Evolutionary conservation across 495 filamentous ascomycete species (phyloP).

Genomic region (Annulohypoxylon bovei): DNA sequence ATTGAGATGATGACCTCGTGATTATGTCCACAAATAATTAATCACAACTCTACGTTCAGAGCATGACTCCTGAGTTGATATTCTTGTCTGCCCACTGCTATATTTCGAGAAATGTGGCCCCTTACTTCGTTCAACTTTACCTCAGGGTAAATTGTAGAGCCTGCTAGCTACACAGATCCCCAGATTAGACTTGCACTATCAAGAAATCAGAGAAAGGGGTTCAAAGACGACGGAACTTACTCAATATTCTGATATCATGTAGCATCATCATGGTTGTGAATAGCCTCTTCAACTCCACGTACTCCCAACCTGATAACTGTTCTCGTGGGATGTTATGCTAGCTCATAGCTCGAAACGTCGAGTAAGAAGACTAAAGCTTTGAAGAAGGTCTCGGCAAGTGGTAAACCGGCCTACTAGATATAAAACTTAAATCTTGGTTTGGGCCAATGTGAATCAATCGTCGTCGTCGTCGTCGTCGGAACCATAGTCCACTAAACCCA

Average conservation of each 20-base stretch:
- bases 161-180: not conserved
- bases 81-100: not conserved
- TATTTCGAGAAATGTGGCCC: not conserved
- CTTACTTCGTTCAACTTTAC: not conserved
- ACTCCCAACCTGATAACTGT: too few relatives aligned
- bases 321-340: not conserved
- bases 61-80: not conserved
- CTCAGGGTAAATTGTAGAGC: not conserved
- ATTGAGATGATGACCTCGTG: not conserved
- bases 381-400: not conserved
- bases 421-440: not conserved
- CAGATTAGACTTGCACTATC: not conserved
- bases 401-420: not conserved
- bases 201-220: not conserved
- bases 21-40: slow-evolving; percentile 6
- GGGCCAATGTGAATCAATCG: slow-evolving; percentile 12
- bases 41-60: slow-evolving; percentile 38
- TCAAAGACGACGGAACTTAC: not conserved
- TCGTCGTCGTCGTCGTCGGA: slow-evolving; percentile 49
- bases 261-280: not conserved
- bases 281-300: not conserved
- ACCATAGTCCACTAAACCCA: slow-evolving; percentile 48
- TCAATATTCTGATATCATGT: not conserved
- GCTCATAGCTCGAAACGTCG: not conserved
- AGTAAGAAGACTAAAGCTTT: not conserved